Evolutionary conservation across 2,329 filamentous ascomycete genomes (phyloP).

Genomic region (Trichoderma asperellum): DNA sequence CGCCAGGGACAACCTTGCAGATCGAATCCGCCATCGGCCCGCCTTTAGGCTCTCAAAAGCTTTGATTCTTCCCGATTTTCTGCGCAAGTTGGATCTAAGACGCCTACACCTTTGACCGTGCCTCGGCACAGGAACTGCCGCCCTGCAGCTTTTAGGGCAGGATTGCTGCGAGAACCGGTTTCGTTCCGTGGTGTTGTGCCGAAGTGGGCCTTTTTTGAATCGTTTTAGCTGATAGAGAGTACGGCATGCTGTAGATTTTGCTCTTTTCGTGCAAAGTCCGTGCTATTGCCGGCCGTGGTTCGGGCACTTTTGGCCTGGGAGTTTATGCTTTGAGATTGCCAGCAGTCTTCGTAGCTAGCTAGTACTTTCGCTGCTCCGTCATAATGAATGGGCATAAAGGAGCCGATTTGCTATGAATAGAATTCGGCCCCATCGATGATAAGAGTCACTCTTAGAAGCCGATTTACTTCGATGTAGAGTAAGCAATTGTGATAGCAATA

Average conservation of each 20-base stretch:
- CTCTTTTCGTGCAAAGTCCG: not conserved
- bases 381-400: not conserved
- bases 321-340: not conserved
- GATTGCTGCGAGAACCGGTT: slow-evolving; percentile 2
- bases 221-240: not conserved
- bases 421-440: not conserved
- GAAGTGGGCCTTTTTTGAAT: slow-evolving; percentile 9
- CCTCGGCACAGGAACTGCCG: not conserved
- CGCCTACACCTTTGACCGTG: not conserved
- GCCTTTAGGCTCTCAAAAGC: slow-evolving; percentile 4
- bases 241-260: not conserved
- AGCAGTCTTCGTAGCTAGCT: not conserved
- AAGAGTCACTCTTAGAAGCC: not conserved
- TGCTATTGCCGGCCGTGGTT: slow-evolving; percentile 10
- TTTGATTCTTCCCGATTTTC: not conserved
- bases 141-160: not conserved
- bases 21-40: slow-evolving; percentile 17
- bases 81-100: not conserved
- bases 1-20: not conserved
- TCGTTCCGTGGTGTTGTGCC: not conserved
- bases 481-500: not conserved
- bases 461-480: not conserved
- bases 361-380: not conserved
- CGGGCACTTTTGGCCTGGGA: not conserved
- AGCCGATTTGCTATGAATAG: not conserved